Evolutionary conservation across 805 yeast species (phyloP).

Genomic region (Naumovozyma castellii): DNA sequence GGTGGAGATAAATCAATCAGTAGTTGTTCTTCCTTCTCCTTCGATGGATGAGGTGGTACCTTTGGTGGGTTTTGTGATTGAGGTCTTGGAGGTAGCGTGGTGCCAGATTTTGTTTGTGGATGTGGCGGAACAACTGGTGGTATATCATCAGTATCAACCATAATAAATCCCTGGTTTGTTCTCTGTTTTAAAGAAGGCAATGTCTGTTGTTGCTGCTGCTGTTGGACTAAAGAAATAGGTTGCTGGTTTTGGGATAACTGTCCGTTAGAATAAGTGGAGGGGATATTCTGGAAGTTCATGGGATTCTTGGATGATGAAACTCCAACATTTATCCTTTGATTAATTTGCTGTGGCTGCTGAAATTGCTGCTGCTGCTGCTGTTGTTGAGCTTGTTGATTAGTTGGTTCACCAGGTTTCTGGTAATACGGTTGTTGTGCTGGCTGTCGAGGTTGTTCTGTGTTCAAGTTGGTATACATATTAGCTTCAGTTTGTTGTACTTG

Average conservation of each 20-base stretch:
- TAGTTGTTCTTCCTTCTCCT: conserved; percentile 5
- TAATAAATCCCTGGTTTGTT: neutral
- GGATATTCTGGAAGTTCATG: neutral
- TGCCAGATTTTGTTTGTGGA: conserved; percentile 1
- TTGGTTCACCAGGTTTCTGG: neutral
- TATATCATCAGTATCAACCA: neutral
- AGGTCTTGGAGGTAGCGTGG: neutral
- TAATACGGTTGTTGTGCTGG: conserved; percentile 6
- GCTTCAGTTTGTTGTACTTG: neutral
- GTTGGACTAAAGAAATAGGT: neutral
- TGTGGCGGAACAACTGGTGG: conserved; percentile 1
- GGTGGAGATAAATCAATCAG: conserved; percentile 10
- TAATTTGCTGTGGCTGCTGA: conserved; percentile 2
- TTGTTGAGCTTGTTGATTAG: conserved; percentile 1
- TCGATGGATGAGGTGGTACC: conserved; percentile 13
- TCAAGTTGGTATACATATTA: neutral
- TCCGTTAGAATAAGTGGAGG: neutral
- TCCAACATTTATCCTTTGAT: neutral
- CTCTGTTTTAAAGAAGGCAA: neutral
- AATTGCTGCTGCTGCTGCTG: conserved; percentile 2
- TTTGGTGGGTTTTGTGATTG: conserved; percentile 10
- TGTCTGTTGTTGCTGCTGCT: neutral
- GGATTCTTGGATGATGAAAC: neutral
- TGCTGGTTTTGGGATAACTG: neutral
- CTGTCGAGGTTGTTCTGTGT: conserved; percentile 4